Evolutionary conservation across 495 filamentous ascomycete genomes (phyloP), one percentile per base, ranked within the genome.

Genomic region (Penicillium daleae): DNA sequence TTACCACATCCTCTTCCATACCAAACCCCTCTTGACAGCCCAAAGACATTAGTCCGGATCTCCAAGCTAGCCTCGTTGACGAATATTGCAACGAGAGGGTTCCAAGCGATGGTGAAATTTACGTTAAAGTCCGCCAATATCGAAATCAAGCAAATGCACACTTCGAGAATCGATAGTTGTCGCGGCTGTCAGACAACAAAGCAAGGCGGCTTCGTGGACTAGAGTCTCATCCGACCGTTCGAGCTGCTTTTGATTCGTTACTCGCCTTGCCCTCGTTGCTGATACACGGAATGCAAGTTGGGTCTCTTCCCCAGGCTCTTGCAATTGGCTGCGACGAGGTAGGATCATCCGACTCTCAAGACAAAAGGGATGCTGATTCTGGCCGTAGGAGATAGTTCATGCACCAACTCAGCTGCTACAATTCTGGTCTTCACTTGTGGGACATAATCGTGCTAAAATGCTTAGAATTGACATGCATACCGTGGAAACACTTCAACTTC

Each of bases 111-210:
- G 66, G 76, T 15, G 71, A 80, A 40, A 73, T 82, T 24, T 82
- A 78, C 59, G 57, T 68, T 10, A 79, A 80, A 64, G 69, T 78
- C 29, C 70, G 72, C 3, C 61, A 78, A 61, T 80, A 80, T 57
- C 26, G 75, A 59, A 8, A 56, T 29, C 57, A 74, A 31, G 37
- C 37, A 46, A 76, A 72, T 63, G 46, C 46, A 31, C 53, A 26
- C 35, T 75, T 71, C 54, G 37, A 65, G 52, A 60, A 69, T 27
- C 66, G 68, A 15, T 77, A 59, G 71, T 62, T 39, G 22, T 52
- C 52, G 12, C 63, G 67, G 26, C 52, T 76, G 13, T 66, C 56
- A 31, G 15, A 56, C 1, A 72, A 60, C 42, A 76, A 74, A 54
- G 54, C 59, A 2, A 66, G 54, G 22, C 33, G 59, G 27, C 48